Conservation (phyloP, 2,329 filamentous ascomycete species). For the Calycina herbarum region DNA sequence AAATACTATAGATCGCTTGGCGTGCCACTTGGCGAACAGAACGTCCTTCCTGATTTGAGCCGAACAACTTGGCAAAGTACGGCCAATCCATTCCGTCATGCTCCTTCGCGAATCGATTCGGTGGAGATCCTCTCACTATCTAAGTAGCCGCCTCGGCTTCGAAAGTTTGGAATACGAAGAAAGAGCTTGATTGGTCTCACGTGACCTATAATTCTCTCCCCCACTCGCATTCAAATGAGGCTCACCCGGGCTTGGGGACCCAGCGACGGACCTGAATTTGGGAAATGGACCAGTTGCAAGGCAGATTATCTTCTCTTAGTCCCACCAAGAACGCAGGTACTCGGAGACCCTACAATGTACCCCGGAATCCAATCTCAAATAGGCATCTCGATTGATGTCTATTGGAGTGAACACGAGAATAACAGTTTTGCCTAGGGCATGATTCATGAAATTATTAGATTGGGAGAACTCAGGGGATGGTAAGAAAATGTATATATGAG, state of each 20-base stretch:
- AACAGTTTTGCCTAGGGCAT: neutral
- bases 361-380: constrained; percentile 5
- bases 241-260: neutral
- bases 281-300: neutral
- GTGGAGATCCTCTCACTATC: neutral
- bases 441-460: neutral
- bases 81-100: neutral
- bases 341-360: neutral
- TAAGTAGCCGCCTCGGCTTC: neutral
- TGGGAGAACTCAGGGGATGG: neutral
- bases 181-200: neutral
- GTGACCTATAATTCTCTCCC: neutral
- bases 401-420: neutral
- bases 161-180: neutral
- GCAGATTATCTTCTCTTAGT: neutral
- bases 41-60: constrained; percentile 11
- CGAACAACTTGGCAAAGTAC: constrained; percentile 5
- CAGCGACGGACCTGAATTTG: neutral
- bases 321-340: neutral
- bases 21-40: constrained; percentile 3
- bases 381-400: constrained; percentile 5
- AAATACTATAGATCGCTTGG: constrained; percentile 10
- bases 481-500: constrained; percentile 3
- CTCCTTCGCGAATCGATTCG: neutral
- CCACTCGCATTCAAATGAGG: neutral